Percentiles rank a stretch among this genome's conserved stretches.
phyloP scores from a whole-genome alignment of 805 yeast genomes.

The Nakazawaea laoshanensis region DNA sequence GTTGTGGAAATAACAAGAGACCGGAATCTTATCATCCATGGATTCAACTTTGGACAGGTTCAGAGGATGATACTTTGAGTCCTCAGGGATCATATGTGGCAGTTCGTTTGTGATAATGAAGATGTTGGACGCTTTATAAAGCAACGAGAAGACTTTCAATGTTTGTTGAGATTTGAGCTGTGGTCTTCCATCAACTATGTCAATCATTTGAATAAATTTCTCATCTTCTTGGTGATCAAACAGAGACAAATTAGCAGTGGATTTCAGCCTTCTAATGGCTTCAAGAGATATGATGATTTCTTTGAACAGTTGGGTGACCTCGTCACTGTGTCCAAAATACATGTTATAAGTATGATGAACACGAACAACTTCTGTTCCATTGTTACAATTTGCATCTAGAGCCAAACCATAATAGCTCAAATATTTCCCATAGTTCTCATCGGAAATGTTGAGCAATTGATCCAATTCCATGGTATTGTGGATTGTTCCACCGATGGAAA shows the following conservation, averaged over 20 bases:
- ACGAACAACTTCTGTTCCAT: conserved; percentile 1
- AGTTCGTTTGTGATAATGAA: conserved; percentile 18
- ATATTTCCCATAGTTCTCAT: conserved; percentile 16
- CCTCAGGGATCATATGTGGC: conserved; percentile 21
- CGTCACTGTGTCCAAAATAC: conserved; percentile 27
- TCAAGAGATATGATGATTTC: conserved; percentile 22
- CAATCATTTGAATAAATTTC: conserved; percentile 5
- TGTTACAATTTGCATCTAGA: conserved; percentile 15
- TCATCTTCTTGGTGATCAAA: conserved; percentile 3
- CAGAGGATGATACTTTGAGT: conserved; percentile 22
- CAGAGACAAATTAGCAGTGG: conserved; percentile 1
- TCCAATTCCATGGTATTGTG: conserved; percentile 41
- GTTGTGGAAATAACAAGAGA: conserved; percentile 13
- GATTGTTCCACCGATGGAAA: conserved; percentile 53
- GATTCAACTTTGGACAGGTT: conserved; percentile 11
- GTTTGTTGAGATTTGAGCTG: conserved; percentile 12
- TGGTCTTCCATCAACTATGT: conserved; percentile 6
- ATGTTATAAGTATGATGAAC: conserved; percentile 16
- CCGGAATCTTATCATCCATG: conserved; percentile 15
- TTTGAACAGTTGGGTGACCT: conserved; percentile 22
- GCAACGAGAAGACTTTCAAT: conserved; percentile 15
- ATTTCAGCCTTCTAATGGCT: conserved; percentile 15
- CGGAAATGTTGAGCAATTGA: conserved; percentile 20
- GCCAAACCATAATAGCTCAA: conserved; percentile 21
- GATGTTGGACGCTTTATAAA: conserved; percentile 21